A percentile compares a stretch with the other conserved stretches of the same genome.
Conservation (phyloP, 2,329 filamentous ascomycete species). For the Xylaria sp. region DNA sequence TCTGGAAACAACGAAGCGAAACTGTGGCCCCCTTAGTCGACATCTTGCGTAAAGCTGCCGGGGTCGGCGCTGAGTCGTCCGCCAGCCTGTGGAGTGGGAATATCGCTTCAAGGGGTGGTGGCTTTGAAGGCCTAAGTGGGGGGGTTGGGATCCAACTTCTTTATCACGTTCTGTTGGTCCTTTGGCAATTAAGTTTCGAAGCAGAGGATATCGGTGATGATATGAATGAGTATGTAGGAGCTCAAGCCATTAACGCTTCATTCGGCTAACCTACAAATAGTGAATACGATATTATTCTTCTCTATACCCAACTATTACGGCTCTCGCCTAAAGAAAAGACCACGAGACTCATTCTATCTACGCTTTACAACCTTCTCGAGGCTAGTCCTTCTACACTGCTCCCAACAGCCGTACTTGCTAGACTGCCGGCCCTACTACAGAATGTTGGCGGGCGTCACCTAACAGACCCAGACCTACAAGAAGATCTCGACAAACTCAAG, state of each 20-base stretch:
- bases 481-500: constrained; percentile 70
- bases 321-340: constrained; percentile 98
- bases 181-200: constrained; percentile 98
- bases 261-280: constrained; percentile 60
- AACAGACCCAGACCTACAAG: constrained; percentile 71
- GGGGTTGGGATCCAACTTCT: constrained; percentile 92
- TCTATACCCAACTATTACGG: constrained; percentile 92
- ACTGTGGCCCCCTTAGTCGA: constrained; percentile 84
- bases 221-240: constrained; percentile 78
- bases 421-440: constrained; percentile 75
- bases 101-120: constrained; percentile 65
- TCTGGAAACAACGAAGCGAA: constrained; percentile 91
- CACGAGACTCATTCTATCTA: constrained; percentile 88
- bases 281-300: constrained; percentile 89
- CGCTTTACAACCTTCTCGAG: constrained; percentile 84
- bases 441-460: constrained; percentile 72
- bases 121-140: constrained; percentile 75
- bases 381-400: constrained; percentile 78
- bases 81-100: constrained; percentile 71
- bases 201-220: constrained; percentile 77
- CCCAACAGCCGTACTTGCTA: constrained; percentile 86
- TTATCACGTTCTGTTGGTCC: constrained; percentile 90
- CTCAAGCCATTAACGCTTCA: not conserved
- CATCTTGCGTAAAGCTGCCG: constrained; percentile 82
- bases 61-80: constrained; percentile 71